Conservation (phyloP, 2,329 filamentous ascomycete genomes). For the Gnomoniopsis sp. region DNA sequence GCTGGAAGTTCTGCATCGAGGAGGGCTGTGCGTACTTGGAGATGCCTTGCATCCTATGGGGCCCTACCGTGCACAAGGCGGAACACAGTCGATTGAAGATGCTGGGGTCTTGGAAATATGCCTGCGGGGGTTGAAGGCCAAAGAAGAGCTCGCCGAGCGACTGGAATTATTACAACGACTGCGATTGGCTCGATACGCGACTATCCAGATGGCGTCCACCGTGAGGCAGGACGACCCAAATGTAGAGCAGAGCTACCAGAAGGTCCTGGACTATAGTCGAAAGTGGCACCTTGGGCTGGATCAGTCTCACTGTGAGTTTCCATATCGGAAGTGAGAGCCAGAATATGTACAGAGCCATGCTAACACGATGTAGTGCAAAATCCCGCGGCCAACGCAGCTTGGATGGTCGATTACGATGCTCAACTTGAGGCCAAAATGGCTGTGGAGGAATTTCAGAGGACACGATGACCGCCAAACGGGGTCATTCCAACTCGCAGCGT, state of each 20-base stretch:
- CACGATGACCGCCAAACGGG: no score
- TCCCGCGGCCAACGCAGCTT: not conserved
- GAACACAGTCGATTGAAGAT: not conserved
- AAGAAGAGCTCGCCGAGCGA: not conserved
- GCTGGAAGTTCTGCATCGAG: not conserved
- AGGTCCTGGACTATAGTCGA: not conserved
- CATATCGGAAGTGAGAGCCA: not conserved
- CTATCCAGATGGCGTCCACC: not conserved
- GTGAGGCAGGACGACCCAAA: not conserved
- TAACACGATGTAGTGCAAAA: not conserved
- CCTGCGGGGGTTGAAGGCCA: not conserved
- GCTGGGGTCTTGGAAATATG: not conserved
- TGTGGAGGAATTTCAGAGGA: no score
- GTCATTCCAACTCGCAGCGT: no score
- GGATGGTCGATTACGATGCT: not conserved
- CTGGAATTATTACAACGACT: not conserved
- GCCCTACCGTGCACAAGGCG: not conserved
- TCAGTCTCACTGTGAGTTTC: not conserved
- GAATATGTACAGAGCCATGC: not conserved
- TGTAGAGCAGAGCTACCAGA: not conserved
- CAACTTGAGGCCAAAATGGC: not conserved
- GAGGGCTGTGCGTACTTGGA: not conserved
- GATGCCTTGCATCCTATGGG: not conserved
- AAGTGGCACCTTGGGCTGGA: not conserved
- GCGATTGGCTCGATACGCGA: not conserved